These are phyloP conservation scores for Penicillium paradoxum DNA, from an alignment of 495 filamentous ascomycete genomes.

Conservation along the genomic window DNA sequence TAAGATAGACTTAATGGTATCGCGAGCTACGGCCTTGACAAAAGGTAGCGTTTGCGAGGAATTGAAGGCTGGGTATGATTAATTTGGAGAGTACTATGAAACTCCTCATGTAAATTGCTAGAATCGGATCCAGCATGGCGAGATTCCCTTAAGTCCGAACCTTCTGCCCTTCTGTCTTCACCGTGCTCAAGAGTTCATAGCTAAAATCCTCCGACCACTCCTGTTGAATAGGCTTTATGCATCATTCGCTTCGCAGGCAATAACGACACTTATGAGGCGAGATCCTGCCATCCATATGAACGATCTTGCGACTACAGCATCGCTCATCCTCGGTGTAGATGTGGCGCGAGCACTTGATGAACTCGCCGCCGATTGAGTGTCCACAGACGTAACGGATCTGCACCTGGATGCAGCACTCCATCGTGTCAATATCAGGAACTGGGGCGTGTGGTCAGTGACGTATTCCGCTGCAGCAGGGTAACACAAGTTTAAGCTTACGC, in stretches of 20 bases:
- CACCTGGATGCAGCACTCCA: conserved; percentile 11
- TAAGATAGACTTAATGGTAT: no score
- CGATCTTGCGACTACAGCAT: conserved; percentile 5
- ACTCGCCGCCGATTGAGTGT: conserved; percentile 17
- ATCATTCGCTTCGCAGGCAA: conserved; percentile 11
- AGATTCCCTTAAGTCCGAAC: no score
- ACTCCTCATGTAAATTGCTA: no score
- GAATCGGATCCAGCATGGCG: no score
- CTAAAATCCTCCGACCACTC: no score
- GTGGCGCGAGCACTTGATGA: conserved; percentile 18
- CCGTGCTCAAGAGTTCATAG: no score
- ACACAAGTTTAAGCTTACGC: background rate
- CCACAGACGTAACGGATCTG: conserved; percentile 21
- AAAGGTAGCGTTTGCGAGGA: no score
- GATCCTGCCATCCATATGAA: conserved; percentile 11
- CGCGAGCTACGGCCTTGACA: no score
- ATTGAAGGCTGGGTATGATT: no score
- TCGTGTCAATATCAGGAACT: background rate
- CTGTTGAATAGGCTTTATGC: background rate
- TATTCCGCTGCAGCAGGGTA: background rate
- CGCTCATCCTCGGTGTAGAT: conserved; percentile 15
- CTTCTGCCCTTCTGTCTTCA: no score
- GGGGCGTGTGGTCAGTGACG: background rate
- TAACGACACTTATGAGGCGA: conserved; percentile 21
- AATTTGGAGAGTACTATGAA: no score